These are phyloP conservation scores for Coemansia sp. DNA, from an alignment of 192 early-diverging fungal species.

Conservation along the genomic window DNA sequence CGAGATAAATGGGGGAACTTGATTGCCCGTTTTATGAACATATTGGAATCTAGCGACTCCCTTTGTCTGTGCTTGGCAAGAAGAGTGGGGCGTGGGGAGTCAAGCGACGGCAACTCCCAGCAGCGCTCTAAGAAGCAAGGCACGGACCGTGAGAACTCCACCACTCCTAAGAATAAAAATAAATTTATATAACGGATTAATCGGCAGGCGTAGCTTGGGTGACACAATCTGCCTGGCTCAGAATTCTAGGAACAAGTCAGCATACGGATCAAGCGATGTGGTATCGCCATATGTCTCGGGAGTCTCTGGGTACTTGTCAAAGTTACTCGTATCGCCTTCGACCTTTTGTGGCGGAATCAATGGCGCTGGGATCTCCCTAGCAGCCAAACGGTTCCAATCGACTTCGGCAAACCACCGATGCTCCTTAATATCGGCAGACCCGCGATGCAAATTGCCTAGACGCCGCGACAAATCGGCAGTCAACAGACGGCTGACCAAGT, in stretches of 20 bases:
- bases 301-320: slow-evolving; percentile 97
- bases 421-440: slow-evolving; percentile 86
- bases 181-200: not conserved
- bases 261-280: slow-evolving; percentile 68
- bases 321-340: slow-evolving; percentile 95
- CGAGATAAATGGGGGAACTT: not conserved
- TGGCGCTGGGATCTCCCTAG: slow-evolving; percentile 81
- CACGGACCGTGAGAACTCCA: slow-evolving; percentile 6
- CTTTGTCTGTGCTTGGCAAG: not conserved
- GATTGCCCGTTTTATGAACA: not conserved
- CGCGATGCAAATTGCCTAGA: slow-evolving; percentile 90
- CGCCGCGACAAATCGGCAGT: slow-evolving; percentile 89
- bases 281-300: slow-evolving; percentile 83
- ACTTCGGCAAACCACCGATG: slow-evolving; percentile 95
- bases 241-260: slow-evolving; percentile 77
- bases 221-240: slow-evolving; percentile 33
- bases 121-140: slow-evolving; percentile 11
- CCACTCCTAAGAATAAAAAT: not conserved
- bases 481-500: slow-evolving; percentile 87
- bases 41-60: not conserved
- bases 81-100: not conserved
- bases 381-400: slow-evolving; percentile 84
- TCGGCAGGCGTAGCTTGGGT: not conserved
- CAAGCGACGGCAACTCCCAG: not conserved
- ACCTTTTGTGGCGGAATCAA: slow-evolving; percentile 81